Base-by-base conservation (phyloP, 495 filamentous ascomycete genomes). In the Daldinia grandis region DNA sequence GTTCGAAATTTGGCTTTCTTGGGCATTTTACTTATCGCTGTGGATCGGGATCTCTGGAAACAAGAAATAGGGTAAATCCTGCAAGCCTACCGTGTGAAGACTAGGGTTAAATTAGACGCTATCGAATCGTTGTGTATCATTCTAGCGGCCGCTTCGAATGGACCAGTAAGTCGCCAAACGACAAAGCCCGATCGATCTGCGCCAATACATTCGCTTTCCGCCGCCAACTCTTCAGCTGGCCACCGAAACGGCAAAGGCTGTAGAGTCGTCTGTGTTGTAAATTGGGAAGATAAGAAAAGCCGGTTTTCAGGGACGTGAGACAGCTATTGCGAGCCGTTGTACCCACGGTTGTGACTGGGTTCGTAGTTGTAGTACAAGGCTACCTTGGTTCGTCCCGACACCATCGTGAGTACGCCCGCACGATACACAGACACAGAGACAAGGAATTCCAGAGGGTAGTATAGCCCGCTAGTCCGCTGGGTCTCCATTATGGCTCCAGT, bases 401-500 rank as follows among this genome's bases (percentile, higher is more conserved):
- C 70, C 57, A 62, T 73, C 68, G 73, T 68, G 56, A 66, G 67
- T 72, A 62, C 69, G 64, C 58, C 64, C 62, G 74, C 59, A 72
- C 70, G 57, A 73, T 67, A 62, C 75, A 69, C 64, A 59, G 68
- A 40, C 73, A 68, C 58, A 69, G 64, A 62, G 66, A 69, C 60
- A 64, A 44, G 64, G 55, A 68, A 54, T 71, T 71, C 51, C 71
- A 44, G 51, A 71, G 68, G 61, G 68, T 58, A 38, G 58, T 63
- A 62, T 68, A 69, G 71, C 76, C 77, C 78, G 77, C 81, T 81
- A 82, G 77, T 77, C 79, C 74, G 78, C 73, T 76, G 78, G 78
- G 81, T 72, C 73, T 77, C 78, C 72, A 76, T 76, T 70, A 84
- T 84, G 83, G 81, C 81, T 78, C 82, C 83, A 75, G 75, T 84